These are phyloP conservation scores for Cladophialophora carrionii DNA, from an alignment of 2,329 filamentous ascomycete species.

Conservation along the genomic window DNA sequence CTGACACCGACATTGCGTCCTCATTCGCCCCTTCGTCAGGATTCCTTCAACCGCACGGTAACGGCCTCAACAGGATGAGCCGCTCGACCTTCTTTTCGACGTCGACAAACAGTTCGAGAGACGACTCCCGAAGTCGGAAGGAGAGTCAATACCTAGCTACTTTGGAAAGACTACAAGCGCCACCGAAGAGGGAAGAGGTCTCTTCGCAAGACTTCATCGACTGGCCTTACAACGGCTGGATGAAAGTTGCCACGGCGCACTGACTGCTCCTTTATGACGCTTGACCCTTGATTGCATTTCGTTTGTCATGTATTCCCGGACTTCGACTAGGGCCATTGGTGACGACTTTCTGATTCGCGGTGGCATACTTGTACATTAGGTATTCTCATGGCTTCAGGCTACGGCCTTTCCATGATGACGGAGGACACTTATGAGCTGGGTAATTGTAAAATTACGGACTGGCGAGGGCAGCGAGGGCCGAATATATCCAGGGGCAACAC, in stretches of 20 bases:
- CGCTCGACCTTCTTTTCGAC: constrained; percentile 33
- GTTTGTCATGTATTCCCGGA: constrained; percentile 7
- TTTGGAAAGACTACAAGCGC: constrained; percentile 32
- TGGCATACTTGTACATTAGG: constrained; percentile 18
- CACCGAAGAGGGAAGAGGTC: constrained; percentile 35
- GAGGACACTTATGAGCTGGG: constrained; percentile 1
- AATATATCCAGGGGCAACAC: constrained; percentile 1
- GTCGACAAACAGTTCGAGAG: constrained; percentile 26
- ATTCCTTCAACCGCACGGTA: constrained; percentile 7
- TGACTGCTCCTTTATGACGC: constrained; percentile 9
- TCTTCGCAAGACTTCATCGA: constrained; percentile 38
- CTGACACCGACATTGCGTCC: constrained; percentile 22
- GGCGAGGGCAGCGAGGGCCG: neutral
- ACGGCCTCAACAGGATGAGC: constrained; percentile 21
- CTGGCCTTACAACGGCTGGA: constrained; percentile 37
- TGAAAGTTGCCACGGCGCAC: constrained; percentile 29
- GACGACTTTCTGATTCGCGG: constrained; percentile 2
- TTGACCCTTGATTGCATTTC: neutral
- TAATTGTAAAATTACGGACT: constrained; percentile 12
- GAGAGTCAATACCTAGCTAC: constrained; percentile 30
- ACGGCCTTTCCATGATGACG: constrained; percentile 6
- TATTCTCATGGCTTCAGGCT: neutral
- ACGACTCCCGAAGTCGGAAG: constrained; percentile 22
- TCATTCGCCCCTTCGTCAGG: constrained; percentile 15
- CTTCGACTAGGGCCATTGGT: neutral